Base-by-base conservation (phyloP, 257 asterid species). In the Solanum sejunctum region DNA sequence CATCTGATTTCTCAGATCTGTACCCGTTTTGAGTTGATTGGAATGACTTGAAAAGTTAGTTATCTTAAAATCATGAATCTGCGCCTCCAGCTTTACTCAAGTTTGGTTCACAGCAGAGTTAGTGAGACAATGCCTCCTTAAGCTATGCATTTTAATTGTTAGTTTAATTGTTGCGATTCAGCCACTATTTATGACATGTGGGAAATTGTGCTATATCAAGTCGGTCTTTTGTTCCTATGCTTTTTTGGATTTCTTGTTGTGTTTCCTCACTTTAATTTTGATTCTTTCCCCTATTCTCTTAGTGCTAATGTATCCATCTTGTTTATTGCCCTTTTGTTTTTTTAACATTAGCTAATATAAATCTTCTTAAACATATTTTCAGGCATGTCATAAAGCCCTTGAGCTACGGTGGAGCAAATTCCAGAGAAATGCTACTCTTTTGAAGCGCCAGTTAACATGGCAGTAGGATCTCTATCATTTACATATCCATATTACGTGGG, bases 361-460 rank as follows among this genome's bases (percentile, higher is more conserved):
- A 45, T 28, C 64, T 77, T 77, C 63, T 16, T 51, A 52, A 73
- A 52, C 21, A 82, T 81, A 82, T 63, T 86, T 85, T 85, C 91
- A 95, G 98, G 97, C 96, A 81, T 93, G 96, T 91, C 86, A 89
- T 63, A 87, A 87, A 32, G 98, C 98, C 69, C 87, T 91, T 69
- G 86, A 88, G 26, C 80, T 88, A 87, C 92, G 97, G 82, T 84
- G 89, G 92, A 66, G 82, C 85, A 95, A 94, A 87, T 95, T 94
- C 87, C 93, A 92, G 56, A 91, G 95, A 88, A 95, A 90, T 67
- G 98, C 97, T 21, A 86, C 90, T 79, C 92, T 81, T 85, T 85
- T 93, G 90, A 93, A 91, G 90, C 96, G 96, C 84, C 97, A 95
- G 89, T 89, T 95, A 32, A 94, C 98, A 1, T 93, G 98, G 98